These are phyloP conservation scores for Penicillium sp. DNA, from an alignment of 2,329 filamentous ascomycete species.

Conservation along the genomic window DNA sequence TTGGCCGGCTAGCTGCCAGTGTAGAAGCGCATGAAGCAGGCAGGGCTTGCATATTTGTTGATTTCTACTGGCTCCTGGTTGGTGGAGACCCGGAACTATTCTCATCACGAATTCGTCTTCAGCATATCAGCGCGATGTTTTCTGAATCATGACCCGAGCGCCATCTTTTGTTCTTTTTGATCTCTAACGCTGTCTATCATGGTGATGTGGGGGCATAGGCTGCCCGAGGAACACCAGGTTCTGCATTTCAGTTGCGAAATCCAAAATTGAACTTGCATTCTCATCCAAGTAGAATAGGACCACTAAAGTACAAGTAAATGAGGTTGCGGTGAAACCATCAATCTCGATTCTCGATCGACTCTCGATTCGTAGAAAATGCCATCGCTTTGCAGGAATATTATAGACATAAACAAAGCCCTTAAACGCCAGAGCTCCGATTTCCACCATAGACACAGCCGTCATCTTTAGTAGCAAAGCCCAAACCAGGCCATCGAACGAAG, in stretches of 20 bases:
- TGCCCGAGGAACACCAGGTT: slow-evolving; percentile 2
- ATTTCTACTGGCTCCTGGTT: slow-evolving; percentile 17
- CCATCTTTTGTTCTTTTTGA: slow-evolving; percentile 23
- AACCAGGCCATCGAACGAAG: background rate
- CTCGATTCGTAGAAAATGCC: slow-evolving; percentile 1
- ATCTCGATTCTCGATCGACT: no score
- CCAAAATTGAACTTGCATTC: slow-evolving; percentile 5
- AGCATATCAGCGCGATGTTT: slow-evolving; percentile 35
- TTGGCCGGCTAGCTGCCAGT: slow-evolving; percentile 3
- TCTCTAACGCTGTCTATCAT: slow-evolving; percentile 17
- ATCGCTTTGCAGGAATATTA: slow-evolving; percentile 12
- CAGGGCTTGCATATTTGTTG: slow-evolving; percentile 31
- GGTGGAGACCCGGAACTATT: slow-evolving; percentile 21
- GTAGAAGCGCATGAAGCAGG: slow-evolving; percentile 21
- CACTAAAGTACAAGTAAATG: background rate
- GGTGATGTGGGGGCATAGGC: background rate
- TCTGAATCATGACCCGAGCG: slow-evolving; percentile 22
- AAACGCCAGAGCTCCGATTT: slow-evolving; percentile 15
- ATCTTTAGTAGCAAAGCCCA: slow-evolving; percentile 4
- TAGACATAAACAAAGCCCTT: slow-evolving; percentile 9
- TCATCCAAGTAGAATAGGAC: background rate
- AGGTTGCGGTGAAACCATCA: background rate
- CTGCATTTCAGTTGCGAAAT: slow-evolving; percentile 15
- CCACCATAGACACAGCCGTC: slow-evolving; percentile 9
- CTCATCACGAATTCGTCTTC: slow-evolving; percentile 25